phyloP scores from a whole-genome alignment of 2,329 filamentous ascomycete genomes.

The Xylariomycetidae sp. region DNA sequence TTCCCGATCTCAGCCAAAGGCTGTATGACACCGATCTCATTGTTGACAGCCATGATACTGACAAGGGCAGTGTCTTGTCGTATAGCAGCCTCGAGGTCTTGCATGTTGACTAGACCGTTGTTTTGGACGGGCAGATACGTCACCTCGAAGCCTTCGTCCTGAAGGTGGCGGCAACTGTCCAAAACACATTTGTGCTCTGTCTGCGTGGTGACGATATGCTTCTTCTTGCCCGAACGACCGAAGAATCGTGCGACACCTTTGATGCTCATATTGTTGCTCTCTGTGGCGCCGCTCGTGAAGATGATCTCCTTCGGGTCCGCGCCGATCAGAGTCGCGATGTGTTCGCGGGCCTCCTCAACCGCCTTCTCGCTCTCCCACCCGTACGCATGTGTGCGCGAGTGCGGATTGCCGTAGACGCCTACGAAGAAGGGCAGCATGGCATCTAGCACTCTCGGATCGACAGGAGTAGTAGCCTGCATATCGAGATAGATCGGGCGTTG shows the following conservation, averaged over 20 bases:
- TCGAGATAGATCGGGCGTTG: slow-evolving; percentile 94
- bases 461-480: slow-evolving; percentile 94
- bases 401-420: slow-evolving; percentile 91
- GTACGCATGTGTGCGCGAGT: slow-evolving; percentile 95
- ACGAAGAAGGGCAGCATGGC: slow-evolving; percentile 95
- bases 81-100: slow-evolving; percentile 81
- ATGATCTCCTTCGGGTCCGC: slow-evolving; percentile 98
- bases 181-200: slow-evolving; percentile 99
- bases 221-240: slow-evolving; percentile 89
- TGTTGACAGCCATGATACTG: slow-evolving; percentile 98
- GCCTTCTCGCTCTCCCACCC: slow-evolving; percentile 98
- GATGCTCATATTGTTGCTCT: slow-evolving; percentile 99
- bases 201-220: slow-evolving; percentile 94
- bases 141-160: slow-evolving; percentile 92
- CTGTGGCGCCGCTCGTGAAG: slow-evolving; percentile 95
- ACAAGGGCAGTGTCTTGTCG: slow-evolving; percentile 86
- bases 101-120: slow-evolving; percentile 80
- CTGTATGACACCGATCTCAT: slow-evolving; percentile 99
- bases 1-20: slow-evolving; percentile 89
- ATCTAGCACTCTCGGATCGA: slow-evolving; percentile 90
- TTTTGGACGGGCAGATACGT: slow-evolving; percentile 91
- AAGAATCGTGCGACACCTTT: slow-evolving; percentile 97
- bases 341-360: slow-evolving; percentile 76
- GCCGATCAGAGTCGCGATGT: slow-evolving; percentile 82
- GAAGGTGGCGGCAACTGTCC: slow-evolving; percentile 92